Evolutionary conservation across 257 asterid genomes (phyloP).

Genomic region (Thymus quinquecostatus): DNA sequence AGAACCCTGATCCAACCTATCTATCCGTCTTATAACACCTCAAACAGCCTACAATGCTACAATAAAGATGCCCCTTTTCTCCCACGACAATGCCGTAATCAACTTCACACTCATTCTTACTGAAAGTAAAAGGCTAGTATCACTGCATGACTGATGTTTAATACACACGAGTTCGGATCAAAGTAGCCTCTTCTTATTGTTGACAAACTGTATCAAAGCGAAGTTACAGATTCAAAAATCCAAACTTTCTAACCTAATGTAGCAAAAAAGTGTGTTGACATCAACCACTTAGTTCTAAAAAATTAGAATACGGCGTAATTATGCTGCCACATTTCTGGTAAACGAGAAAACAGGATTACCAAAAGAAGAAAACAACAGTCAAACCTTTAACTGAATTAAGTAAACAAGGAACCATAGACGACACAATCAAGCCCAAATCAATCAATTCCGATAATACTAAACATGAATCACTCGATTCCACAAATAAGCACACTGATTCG

Average conservation of each 20-base stretch:
- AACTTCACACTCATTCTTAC: constrained; percentile 11
- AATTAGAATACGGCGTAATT: background rate
- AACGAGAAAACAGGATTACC: no score
- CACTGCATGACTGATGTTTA: background rate
- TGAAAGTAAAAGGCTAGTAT: background rate
- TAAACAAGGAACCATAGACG: background rate
- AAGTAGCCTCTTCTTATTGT: background rate
- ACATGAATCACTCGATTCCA: constrained; percentile 2
- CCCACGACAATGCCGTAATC: background rate
- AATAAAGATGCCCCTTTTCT: no score
- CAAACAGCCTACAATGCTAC: no score
- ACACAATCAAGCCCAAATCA: constrained; percentile 1
- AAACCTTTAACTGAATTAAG: constrained; percentile 16
- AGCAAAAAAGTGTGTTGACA: background rate
- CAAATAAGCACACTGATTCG: background rate
- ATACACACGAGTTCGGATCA: background rate
- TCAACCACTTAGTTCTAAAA: background rate
- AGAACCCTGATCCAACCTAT: no score
- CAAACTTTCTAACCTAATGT: background rate
- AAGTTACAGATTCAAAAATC: background rate
- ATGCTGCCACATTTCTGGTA: background rate
- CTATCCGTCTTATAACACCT: no score
- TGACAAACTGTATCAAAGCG: background rate
- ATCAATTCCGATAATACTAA: constrained; percentile 18
- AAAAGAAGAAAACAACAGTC: no score